A percentile compares a stretch with the other conserved stretches of the same genome.
phyloP scores from a whole-genome alignment of 306 rosid genomes.

The Prunus armeniaca region DNA sequence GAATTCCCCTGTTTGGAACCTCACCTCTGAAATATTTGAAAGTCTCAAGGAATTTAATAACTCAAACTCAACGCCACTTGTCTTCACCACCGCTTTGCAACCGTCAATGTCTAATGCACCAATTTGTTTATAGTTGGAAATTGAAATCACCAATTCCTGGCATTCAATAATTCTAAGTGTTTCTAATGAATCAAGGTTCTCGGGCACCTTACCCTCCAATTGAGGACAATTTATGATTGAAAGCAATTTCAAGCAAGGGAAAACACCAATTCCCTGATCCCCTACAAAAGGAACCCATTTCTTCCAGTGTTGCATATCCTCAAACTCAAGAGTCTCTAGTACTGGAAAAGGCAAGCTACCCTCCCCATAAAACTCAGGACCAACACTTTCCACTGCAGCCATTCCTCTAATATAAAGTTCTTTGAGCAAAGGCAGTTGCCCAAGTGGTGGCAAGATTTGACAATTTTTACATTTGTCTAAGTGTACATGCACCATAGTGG shows the following conservation, averaged over 20 bases:
- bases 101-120: neutral
- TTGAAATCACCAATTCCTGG: neutral
- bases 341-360: neutral
- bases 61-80: neutral
- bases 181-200: neutral
- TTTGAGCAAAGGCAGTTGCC: conserved; percentile 9
- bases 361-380: conserved; percentile 4
- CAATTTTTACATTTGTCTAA: neutral
- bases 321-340: neutral
- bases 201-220: neutral
- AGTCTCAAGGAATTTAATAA: neutral
- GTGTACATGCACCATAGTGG: neutral
- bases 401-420: neutral
- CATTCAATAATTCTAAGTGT: neutral
- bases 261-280: neutral
- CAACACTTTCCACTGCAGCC: neutral
- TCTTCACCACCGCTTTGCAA: neutral
- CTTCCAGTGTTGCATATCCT: neutral
- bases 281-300: neutral
- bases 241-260: neutral
- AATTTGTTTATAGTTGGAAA: neutral
- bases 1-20: neutral
- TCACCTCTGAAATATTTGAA: neutral
- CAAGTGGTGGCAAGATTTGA: conserved; percentile 1
- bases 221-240: neutral